These are phyloP conservation scores for Leersia perrieri DNA, from an alignment of 176 grass and related monocot genomes.

Conservation along the genomic window DNA sequence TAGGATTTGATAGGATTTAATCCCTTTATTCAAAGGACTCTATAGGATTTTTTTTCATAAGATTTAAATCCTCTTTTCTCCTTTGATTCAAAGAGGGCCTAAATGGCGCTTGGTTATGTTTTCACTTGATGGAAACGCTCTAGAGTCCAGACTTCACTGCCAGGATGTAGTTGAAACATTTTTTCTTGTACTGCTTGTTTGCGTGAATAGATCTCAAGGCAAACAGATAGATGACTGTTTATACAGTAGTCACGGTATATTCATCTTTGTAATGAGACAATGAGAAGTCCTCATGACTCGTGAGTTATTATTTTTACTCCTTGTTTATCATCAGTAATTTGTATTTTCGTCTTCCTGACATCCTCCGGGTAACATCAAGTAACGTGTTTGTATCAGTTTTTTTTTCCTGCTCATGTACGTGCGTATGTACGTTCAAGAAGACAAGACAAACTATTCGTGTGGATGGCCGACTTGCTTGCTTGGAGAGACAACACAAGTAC, in stretches of 20 bases:
- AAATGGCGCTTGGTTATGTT: neutral
- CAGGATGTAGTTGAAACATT: neutral
- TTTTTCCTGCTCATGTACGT: neutral
- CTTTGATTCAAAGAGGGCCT: no score
- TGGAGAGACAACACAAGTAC: no score
- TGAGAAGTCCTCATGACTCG: neutral
- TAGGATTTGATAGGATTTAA: no score
- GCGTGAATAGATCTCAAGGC: neutral
- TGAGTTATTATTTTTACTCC: neutral
- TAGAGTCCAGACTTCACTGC: no score
- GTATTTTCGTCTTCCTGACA: neutral
- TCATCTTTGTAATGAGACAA: neutral
- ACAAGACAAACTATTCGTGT: neutral
- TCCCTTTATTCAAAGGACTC: no score
- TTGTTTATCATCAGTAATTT: neutral
- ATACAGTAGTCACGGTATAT: neutral
- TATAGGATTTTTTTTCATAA: no score
- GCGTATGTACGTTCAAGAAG: neutral
- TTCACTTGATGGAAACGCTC: no score
- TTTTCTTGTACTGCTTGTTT: neutral
- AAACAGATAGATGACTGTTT: neutral
- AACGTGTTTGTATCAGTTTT: neutral
- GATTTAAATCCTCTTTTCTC: no score
- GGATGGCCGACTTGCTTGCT: neutral
- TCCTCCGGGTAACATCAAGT: neutral